Evolutionary conservation across 768 basidiomycete genomes (phyloP).

Genomic region (Gymnopilus dilepis): DNA sequence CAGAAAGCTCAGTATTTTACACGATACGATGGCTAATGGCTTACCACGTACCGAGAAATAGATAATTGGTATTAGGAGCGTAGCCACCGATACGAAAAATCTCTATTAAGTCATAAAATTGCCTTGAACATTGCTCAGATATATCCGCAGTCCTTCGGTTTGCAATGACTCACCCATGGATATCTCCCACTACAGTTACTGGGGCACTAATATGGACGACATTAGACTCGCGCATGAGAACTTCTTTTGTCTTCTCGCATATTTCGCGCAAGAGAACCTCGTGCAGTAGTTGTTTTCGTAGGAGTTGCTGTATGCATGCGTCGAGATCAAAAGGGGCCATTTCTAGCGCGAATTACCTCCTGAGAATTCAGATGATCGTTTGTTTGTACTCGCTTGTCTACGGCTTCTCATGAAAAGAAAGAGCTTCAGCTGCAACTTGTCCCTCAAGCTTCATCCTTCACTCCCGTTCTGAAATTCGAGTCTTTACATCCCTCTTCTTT

Average conservation of each 20-base stretch:
- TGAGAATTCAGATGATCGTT: conserved; percentile 34
- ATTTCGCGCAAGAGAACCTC: conserved; percentile 96
- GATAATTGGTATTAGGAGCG: conserved; percentile 96
- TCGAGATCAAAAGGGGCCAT: conserved; percentile 92
- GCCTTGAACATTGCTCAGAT: conserved; percentile 64
- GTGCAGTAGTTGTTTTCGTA: conserved; percentile 91
- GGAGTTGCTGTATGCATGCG: conserved; percentile 90
- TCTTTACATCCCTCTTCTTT: background rate
- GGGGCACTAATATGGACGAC: conserved; percentile 97
- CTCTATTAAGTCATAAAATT: conserved; percentile 99
- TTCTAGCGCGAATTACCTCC: conserved; percentile 24
- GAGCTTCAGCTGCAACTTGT: background rate
- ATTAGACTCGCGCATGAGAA: conserved; percentile 98
- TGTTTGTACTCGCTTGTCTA: conserved; percentile 44
- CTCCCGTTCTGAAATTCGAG: conserved; percentile 6
- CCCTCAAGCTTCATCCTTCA: background rate
- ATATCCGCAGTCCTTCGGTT: conserved; percentile 21
- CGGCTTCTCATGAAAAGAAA: conserved; percentile 19
- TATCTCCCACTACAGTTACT: conserved; percentile 98
- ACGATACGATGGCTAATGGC: background rate
- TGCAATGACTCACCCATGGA: conserved; percentile 86
- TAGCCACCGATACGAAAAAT: conserved; percentile 99
- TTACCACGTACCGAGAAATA: conserved; percentile 82
- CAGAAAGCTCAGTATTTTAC: conserved; percentile 17
- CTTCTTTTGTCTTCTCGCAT: conserved; percentile 99